phyloP scores from a whole-genome alignment of 2,329 filamentous ascomycete species.

The Coniochaeta pulveracea region DNA sequence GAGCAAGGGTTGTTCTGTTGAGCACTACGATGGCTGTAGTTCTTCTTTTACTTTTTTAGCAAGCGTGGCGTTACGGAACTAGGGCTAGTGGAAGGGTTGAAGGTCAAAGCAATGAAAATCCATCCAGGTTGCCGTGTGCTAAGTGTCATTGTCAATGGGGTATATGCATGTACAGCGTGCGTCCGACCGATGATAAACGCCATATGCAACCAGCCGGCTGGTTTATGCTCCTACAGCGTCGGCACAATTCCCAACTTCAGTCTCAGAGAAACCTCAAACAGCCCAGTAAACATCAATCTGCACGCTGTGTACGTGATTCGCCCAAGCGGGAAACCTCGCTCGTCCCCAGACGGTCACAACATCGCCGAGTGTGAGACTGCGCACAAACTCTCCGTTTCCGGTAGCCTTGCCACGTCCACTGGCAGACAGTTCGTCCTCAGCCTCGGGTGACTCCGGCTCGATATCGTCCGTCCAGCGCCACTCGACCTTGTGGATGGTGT shows the following conservation, averaged over 20 bases:
- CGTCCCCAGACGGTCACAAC: constrained; percentile 51
- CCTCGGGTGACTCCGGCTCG: constrained; percentile 16
- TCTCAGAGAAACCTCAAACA: constrained; percentile 17
- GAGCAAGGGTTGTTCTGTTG: no score
- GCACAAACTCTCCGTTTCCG: constrained; percentile 43
- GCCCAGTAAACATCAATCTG: constrained; percentile 50
- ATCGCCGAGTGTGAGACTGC: constrained; percentile 44
- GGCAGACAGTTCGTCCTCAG: constrained; percentile 18
- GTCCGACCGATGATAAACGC: no score
- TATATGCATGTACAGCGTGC: no score
- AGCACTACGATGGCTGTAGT: no score
- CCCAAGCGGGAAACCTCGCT: constrained; percentile 43
- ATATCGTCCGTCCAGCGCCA: constrained; percentile 42
- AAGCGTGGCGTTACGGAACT: no score
- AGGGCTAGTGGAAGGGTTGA: no score
- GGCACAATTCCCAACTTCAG: background rate
- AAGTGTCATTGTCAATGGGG: no score
- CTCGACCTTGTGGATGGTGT: constrained; percentile 32
- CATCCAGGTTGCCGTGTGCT: no score
- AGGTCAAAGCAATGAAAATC: no score
- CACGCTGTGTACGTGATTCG: constrained; percentile 35
- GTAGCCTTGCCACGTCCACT: constrained; percentile 39
- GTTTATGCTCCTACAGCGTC: no score
- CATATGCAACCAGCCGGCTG: no score
- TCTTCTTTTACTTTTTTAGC: no score